Evolutionary conservation across 495 filamentous ascomycete species (phyloP).

Genomic region (Achaetomiella virescens): DNA sequence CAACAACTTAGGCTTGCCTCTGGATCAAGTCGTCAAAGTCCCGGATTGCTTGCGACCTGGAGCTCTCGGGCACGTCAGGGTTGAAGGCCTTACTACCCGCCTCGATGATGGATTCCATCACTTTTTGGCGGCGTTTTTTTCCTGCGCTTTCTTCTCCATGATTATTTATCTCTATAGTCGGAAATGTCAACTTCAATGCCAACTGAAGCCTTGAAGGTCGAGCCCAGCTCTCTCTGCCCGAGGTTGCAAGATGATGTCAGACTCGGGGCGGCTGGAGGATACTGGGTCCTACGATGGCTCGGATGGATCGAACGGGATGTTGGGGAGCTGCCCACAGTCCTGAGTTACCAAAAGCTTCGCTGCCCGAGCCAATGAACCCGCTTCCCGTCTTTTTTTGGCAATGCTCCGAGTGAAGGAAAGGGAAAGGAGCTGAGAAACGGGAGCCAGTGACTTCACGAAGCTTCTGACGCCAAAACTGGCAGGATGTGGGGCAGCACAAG

Average conservation of each 20-base stretch:
- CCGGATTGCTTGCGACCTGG: constrained; percentile 25
- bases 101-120: constrained; percentile 32
- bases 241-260: no score
- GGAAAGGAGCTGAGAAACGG: not conserved
- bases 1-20: constrained; percentile 28
- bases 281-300: no score
- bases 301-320: no score
- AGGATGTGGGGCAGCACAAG: not conserved
- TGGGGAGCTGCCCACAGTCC: no score
- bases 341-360: no score
- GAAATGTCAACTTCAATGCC: not conserved
- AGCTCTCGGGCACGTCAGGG: constrained; percentile 26
- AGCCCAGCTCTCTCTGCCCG: no score
- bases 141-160: constrained; percentile 18
- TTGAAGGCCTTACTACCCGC: constrained; percentile 36
- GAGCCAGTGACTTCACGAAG: not conserved
- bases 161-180: not conserved
- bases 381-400: no score
- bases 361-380: no score
- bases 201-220: not conserved
- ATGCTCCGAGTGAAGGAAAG: no score
- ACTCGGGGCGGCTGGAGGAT: no score
- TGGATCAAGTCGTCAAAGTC: constrained; percentile 38
- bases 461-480: not conserved
- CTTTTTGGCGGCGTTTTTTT: constrained; percentile 21